Conservation (phyloP, 1,284 basidiomycete species). For the Pholiota adiposa region DNA sequence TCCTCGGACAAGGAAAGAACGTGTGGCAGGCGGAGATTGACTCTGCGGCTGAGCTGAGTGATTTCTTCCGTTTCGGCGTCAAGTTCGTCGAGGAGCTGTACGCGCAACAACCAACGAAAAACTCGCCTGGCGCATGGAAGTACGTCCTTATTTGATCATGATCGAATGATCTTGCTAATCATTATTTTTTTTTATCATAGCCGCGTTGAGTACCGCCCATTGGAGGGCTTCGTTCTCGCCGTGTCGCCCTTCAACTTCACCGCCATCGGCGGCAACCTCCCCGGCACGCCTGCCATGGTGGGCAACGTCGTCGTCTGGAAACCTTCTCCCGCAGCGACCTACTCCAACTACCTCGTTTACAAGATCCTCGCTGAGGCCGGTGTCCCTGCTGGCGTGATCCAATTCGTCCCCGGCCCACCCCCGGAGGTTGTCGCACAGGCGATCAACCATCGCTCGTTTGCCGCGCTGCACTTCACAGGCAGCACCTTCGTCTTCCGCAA, state of each 20-base stretch:
- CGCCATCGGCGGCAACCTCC: slow-evolving; percentile 94
- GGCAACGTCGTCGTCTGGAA: slow-evolving; percentile 99
- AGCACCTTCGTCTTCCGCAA: slow-evolving; percentile 94
- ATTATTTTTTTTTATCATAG: slow-evolving; percentile 41
- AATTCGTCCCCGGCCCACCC: slow-evolving; percentile 92
- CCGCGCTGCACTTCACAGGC: slow-evolving; percentile 96
- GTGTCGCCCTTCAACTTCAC: slow-evolving; percentile 99
- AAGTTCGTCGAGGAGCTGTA: slow-evolving; percentile 98
- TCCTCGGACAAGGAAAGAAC: slow-evolving; percentile 99
- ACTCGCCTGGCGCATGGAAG: slow-evolving; percentile 94
- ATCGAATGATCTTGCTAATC: neutral
- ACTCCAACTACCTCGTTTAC: slow-evolving; percentile 93
- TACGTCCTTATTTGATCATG: slow-evolving; percentile 45
- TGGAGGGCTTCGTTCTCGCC: slow-evolving; percentile 97
- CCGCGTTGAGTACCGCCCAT: slow-evolving; percentile 93
- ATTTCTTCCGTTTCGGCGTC: slow-evolving; percentile 97
- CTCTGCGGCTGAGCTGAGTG: slow-evolving; percentile 93
- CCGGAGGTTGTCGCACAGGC: slow-evolving; percentile 83
- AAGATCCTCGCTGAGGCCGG: slow-evolving; percentile 95
- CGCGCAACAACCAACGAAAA: slow-evolving; percentile 86
- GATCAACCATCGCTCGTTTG: slow-evolving; percentile 82
- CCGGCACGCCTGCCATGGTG: slow-evolving; percentile 85
- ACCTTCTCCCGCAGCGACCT: slow-evolving; percentile 93
- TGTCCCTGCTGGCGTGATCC: slow-evolving; percentile 92
- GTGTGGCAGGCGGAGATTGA: slow-evolving; percentile 99